Evolutionary conservation across 768 basidiomycete genomes (phyloP).

Genomic region (Boletus barrowsii): DNA sequence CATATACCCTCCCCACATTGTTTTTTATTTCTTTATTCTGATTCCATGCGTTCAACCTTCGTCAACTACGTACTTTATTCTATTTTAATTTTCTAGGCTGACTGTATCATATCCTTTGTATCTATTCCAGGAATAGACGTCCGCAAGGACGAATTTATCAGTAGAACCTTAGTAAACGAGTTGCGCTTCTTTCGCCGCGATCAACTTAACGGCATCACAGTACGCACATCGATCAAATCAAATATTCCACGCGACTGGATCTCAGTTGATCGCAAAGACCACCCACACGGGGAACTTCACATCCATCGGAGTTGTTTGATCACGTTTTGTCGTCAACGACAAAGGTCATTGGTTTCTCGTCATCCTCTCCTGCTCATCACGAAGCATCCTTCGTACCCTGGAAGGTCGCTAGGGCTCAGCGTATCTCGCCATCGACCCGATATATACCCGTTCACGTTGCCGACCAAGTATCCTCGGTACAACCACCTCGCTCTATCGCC

Average conservation of each 20-base stretch:
- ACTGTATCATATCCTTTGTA: slow-evolving; percentile 21
- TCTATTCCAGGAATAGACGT: slow-evolving; percentile 3
- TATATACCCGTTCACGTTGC: slow-evolving; percentile 63
- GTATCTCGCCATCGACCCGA: slow-evolving; percentile 89
- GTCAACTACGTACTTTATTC: background rate
- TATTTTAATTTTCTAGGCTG: background rate
- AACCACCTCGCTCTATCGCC: slow-evolving; percentile 80
- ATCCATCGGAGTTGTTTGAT: no score
- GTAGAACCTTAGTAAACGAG: background rate
- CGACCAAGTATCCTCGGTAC: slow-evolving; percentile 81
- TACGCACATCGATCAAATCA: background rate
- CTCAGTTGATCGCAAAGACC: background rate
- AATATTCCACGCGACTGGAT: background rate
- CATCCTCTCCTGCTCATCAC: slow-evolving; percentile 65
- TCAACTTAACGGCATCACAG: background rate
- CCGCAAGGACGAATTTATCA: background rate
- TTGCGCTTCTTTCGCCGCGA: background rate
- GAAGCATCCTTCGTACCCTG: slow-evolving; percentile 87
- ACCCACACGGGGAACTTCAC: background rate
- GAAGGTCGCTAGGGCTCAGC: slow-evolving; percentile 53
- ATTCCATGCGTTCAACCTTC: background rate
- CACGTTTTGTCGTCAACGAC: no score
- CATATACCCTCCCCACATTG: background rate
- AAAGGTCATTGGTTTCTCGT: background rate
- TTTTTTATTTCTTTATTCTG: background rate